These are phyloP conservation scores for Vachellia collinsii DNA, from an alignment of 306 rosid genomes.

Conservation along the genomic window DNA sequence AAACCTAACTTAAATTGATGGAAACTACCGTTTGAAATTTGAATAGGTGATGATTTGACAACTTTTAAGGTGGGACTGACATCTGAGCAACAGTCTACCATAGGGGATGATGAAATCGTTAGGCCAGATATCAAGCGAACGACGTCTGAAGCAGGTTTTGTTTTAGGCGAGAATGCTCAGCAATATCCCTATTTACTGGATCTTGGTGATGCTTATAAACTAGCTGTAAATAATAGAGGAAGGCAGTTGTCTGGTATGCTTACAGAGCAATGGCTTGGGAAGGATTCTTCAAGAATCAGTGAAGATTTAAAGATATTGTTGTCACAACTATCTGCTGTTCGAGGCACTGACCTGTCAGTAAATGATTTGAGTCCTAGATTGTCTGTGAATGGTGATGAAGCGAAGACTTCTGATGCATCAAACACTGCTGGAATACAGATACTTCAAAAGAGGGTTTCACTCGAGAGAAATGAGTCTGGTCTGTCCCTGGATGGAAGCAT, in stretches of 20 bases:
- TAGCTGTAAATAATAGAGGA: constrained; percentile 65
- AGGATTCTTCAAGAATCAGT: constrained; percentile 73
- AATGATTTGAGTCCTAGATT: constrained; percentile 77
- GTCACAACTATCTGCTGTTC: constrained; percentile 70
- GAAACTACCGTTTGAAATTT: constrained; percentile 9
- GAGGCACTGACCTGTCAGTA: constrained; percentile 61
- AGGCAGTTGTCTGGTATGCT: constrained; percentile 67
- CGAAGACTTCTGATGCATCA: constrained; percentile 58
- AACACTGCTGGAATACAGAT: constrained; percentile 64
- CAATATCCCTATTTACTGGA: constrained; percentile 62
- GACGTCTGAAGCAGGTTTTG: constrained; percentile 57
- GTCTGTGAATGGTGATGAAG: constrained; percentile 66
- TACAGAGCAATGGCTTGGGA: constrained; percentile 77
- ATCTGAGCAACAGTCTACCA: constrained; percentile 36
- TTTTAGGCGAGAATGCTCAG: constrained; percentile 56
- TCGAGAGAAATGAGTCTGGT: constrained; percentile 89
- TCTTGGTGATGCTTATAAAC: constrained; percentile 93
- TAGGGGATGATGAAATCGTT: constrained; percentile 44
- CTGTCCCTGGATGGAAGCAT: constrained; percentile 86
- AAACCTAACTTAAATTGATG: constrained; percentile 20
- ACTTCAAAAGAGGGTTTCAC: constrained; percentile 76
- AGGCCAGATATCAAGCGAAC: constrained; percentile 42
- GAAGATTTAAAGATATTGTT: constrained; percentile 78
- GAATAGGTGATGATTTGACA: constrained; percentile 40
- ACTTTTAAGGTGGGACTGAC: constrained; percentile 43